Evolutionary conservation across 768 basidiomycete species (phyloP), one percentile per base, ranked within the genome.

Genomic region (Suillus sp.): DNA sequence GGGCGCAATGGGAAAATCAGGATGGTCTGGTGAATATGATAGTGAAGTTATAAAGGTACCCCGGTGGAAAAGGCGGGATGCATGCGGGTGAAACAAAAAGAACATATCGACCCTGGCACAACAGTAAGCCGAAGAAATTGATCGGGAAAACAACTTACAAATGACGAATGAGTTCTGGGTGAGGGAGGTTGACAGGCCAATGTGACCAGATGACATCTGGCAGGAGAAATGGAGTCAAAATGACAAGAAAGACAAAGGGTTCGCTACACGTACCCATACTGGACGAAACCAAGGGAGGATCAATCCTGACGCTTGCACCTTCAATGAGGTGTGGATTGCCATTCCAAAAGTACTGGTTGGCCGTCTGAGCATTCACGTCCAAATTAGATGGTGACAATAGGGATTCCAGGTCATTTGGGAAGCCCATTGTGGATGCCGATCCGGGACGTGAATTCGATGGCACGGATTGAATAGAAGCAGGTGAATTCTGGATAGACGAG

Each of bases 1-100:
- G 10, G 88, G 82, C 7, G 83, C 71, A 37, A 83, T 80, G 9
- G 94, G 94, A 69, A 93, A 96, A 62, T 87, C 85, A 4, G 86
- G 83, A 66, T 92, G 89, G 27, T 79, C 82, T 0, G 89, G 88
- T 1, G 90, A 84, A 5, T 92, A 77, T 0, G 83, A 76, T 47
- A 95, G 81, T 1, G 86, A 80, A 13, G 83, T 77, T 73, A 92
- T 78, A 68, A 95, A 92, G 32, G 81, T 85, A 0, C 86, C 74
- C 3, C 76, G 79, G 74, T 93, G 90, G 64, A 96, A 81, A 32
- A 95, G 77, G 40, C 88, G 86, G 63, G 81, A 79, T 3, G 90
- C 86, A 66, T 91, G 87, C 14, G 91, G 92, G 55, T 91, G 88
- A 68, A 86, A 89, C 13, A 81, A 79, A 73, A 95, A 95, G 76